Evolutionary conservation across 1,284 basidiomycete species (phyloP).

Genomic region (Puccinia horiana): DNA sequence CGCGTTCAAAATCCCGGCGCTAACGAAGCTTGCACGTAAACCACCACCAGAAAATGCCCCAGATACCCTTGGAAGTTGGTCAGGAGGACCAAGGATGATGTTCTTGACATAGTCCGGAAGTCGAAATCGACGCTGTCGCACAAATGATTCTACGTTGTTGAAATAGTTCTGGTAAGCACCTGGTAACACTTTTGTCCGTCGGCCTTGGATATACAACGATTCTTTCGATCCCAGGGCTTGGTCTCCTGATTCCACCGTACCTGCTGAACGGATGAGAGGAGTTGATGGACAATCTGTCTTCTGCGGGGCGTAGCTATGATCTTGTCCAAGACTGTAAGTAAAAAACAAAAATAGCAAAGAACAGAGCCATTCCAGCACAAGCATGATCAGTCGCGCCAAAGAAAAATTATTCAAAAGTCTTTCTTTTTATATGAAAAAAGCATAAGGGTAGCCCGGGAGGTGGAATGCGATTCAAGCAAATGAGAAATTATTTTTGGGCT

Average conservation of each 20-base stretch:
- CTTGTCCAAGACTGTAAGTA: not conserved
- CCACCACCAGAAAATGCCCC: constrained; percentile 56
- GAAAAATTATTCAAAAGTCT: no score
- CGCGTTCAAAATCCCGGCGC: constrained; percentile 65
- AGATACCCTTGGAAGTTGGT: constrained; percentile 23
- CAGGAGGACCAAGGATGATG: constrained; percentile 18
- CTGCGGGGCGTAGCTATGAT: constrained; percentile 19
- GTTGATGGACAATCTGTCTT: constrained; percentile 2
- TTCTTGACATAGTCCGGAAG: constrained; percentile 22
- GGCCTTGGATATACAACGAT: not conserved
- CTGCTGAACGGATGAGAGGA: constrained; percentile 17
- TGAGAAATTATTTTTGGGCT: no score
- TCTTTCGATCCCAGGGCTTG: constrained; percentile 27
- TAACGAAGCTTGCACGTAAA: constrained; percentile 67
- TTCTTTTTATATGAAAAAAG: no score
- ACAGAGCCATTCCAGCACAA: not conserved
- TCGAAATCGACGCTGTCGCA: not conserved
- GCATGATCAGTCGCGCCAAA: no score
- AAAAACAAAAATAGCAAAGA: not conserved
- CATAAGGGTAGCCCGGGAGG: no score
- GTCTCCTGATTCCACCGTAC: constrained; percentile 16
- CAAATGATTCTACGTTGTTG: constrained; percentile 14
- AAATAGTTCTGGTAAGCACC: constrained; percentile 9
- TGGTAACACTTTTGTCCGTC: not conserved
- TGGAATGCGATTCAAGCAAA: no score